These are phyloP conservation scores for Colletotrichum theobromicola DNA, from an alignment of 2,329 filamentous ascomycete species.

Conservation along the genomic window DNA sequence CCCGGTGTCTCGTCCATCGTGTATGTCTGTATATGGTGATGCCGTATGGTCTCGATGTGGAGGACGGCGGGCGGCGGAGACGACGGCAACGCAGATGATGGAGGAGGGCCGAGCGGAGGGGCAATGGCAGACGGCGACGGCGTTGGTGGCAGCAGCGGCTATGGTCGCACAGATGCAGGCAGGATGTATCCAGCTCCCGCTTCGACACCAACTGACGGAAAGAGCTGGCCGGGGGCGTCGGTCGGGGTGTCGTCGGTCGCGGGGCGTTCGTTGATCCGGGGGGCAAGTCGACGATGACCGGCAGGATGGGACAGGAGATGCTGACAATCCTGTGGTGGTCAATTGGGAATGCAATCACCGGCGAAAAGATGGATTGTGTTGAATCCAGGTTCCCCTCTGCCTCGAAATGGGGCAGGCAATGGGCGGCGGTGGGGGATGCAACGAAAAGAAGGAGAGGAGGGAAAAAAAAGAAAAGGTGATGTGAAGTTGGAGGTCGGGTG, in stretches of 20 bases:
- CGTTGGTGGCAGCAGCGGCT: neutral
- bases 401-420: neutral
- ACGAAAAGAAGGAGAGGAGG: neutral
- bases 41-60: neutral
- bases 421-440: neutral
- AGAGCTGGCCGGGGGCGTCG: neutral
- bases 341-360: neutral
- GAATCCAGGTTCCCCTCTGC: neutral
- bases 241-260: conserved; percentile 2
- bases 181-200: conserved; percentile 15
- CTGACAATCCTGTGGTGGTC: neutral
- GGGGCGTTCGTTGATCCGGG: conserved; percentile 8
- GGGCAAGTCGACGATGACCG: neutral
- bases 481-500: neutral
- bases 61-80: neutral
- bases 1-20: conserved; percentile 36
- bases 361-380: neutral
- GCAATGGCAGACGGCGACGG: neutral
- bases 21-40: neutral
- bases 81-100: neutral
- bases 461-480: neutral
- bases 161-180: neutral
- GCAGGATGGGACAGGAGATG: neutral
- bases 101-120: conserved; percentile 8
- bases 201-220: neutral